Percentiles rank a stretch among this genome's conserved stretches.
These are phyloP conservation scores for Dalbergia cultrata DNA, from an alignment of 306 rosid genomes.

Conservation along the genomic window DNA sequence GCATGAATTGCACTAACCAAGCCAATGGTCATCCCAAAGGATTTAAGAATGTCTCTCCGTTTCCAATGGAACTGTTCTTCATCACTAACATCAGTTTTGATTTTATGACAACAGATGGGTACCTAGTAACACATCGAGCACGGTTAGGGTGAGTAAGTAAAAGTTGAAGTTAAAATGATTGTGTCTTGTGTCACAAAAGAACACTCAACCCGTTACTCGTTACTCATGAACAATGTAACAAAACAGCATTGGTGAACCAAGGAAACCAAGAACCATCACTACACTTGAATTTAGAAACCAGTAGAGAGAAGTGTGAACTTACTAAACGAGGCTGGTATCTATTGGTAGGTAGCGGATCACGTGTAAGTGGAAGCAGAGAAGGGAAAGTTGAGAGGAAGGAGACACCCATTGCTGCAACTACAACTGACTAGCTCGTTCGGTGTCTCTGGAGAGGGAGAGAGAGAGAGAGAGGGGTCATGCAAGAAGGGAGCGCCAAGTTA, in stretches of 20 bases:
- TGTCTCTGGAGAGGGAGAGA: conserved; percentile 21
- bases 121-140: conserved; percentile 55
- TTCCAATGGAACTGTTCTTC: conserved; percentile 54
- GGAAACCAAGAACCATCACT: conserved; percentile 10
- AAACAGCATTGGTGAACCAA: conserved; percentile 10
- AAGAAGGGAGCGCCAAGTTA: conserved; percentile 21
- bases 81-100: conserved; percentile 48
- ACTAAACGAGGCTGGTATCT: conserved; percentile 62
- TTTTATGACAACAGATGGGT: conserved; percentile 61
- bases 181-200: neutral
- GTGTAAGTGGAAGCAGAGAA: conserved; percentile 57
- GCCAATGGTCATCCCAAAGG: conserved; percentile 68
- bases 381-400: conserved; percentile 74
- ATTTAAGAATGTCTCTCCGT: conserved; percentile 69
- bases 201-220: conserved; percentile 28
- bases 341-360: conserved; percentile 50
- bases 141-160: conserved; percentile 13
- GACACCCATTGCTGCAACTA: conserved; percentile 63
- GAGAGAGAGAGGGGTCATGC: neutral
- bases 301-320: conserved; percentile 50
- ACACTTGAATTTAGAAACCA: conserved; percentile 4
- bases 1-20: conserved; percentile 66
- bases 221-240: conserved; percentile 3
- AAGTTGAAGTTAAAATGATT: neutral
- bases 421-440: neutral